Conservation (phyloP, 345 rosid species). For the Moricandia moricandioides region DNA sequence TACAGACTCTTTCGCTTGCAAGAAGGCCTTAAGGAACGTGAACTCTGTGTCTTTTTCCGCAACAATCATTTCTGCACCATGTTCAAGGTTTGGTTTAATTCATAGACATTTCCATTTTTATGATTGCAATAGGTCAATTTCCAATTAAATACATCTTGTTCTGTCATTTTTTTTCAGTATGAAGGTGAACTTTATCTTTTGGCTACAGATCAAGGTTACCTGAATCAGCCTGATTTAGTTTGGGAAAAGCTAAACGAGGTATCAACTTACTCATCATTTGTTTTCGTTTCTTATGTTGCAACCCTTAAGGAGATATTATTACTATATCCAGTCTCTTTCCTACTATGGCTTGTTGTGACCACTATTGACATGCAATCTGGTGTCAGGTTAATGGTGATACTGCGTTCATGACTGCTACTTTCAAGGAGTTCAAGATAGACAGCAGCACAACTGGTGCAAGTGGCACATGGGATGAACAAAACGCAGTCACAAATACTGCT, state of each 20-base stretch:
- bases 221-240: conserved; percentile 89
- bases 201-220: conserved; percentile 97
- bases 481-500: conserved; percentile 81
- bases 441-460: conserved; percentile 51
- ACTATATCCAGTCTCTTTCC: neutral
- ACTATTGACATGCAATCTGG: conserved; percentile 6
- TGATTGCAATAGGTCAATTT: neutral
- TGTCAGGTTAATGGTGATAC: conserved; percentile 96
- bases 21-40: conserved; percentile 91
- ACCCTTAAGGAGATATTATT: neutral
- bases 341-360: conserved; percentile 2
- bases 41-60: conserved; percentile 94
- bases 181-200: conserved; percentile 91
- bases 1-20: conserved; percentile 85
- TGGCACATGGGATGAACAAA: conserved; percentile 78
- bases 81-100: conserved; percentile 75
- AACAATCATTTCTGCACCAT: conserved; percentile 99
- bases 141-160: neutral
- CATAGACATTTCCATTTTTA: neutral
- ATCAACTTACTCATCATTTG: conserved; percentile 12
- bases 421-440: conserved; percentile 86
- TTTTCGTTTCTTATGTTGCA: neutral
- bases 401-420: conserved; percentile 76
- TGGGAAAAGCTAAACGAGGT: conserved; percentile 99
- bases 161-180: conserved; percentile 55